phyloP scores from a whole-genome alignment of 2,329 filamentous ascomycete species.

The Xylaria sp. region DNA sequence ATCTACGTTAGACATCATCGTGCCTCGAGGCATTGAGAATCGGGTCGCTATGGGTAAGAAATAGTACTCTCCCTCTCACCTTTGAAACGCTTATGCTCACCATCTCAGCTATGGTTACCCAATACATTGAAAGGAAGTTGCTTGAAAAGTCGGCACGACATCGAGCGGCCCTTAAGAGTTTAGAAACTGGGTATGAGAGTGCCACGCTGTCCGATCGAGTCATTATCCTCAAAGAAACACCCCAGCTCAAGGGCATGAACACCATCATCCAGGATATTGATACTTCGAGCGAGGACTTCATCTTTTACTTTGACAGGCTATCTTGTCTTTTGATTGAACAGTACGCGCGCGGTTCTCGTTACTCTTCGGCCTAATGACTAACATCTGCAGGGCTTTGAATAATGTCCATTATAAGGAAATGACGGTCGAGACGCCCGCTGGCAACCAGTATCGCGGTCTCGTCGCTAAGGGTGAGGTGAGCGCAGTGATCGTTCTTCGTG shows the following conservation, averaged over 20 bases:
- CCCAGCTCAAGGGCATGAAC: slow-evolving; percentile 84
- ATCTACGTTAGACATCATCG: slow-evolving; percentile 72
- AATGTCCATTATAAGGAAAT: slow-evolving; percentile 69
- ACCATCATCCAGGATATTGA: slow-evolving; percentile 84
- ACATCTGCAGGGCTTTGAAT: slow-evolving; percentile 67
- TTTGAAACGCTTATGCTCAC: slow-evolving; percentile 15
- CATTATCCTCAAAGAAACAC: slow-evolving; percentile 72
- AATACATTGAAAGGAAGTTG: slow-evolving; percentile 87
- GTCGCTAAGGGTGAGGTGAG: slow-evolving; percentile 73
- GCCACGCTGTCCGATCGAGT: slow-evolving; percentile 76
- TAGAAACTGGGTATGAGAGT: slow-evolving; percentile 73
- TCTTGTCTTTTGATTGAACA: slow-evolving; percentile 82
- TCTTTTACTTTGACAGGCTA: slow-evolving; percentile 95
- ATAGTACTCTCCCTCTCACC: neutral
- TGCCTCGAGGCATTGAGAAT: slow-evolving; percentile 93
- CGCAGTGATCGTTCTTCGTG: slow-evolving; percentile 85
- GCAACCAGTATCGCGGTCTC: slow-evolving; percentile 71
- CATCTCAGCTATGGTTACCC: slow-evolving; percentile 78
- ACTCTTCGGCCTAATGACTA: neutral
- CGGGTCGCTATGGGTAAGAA: slow-evolving; percentile 78
- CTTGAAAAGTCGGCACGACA: slow-evolving; percentile 84
- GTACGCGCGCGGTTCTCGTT: slow-evolving; percentile 43
- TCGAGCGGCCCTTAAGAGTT: slow-evolving; percentile 73
- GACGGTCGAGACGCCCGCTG: slow-evolving; percentile 71
- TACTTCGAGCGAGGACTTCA: slow-evolving; percentile 84